These are phyloP conservation scores for Pyrenochaeta sp. DNA, from an alignment of 2,329 filamentous ascomycete species.

Conservation along the genomic window DNA sequence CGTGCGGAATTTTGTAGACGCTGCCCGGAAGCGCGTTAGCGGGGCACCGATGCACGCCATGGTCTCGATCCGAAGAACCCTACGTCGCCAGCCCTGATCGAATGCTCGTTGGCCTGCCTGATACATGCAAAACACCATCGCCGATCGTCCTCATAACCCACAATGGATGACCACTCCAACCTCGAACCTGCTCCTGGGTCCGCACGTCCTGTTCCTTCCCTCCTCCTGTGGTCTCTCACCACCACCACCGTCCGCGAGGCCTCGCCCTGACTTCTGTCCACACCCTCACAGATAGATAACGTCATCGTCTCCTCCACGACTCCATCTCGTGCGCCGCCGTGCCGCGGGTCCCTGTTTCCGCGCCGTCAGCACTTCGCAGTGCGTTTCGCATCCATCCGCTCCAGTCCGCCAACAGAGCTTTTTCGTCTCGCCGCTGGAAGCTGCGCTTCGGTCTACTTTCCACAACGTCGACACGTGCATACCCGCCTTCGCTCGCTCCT, in stretches of 20 bases:
- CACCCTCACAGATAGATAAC: slow-evolving; percentile 1
- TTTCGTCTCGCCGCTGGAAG: too few relatives aligned
- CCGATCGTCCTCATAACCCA: slow-evolving; percentile 23
- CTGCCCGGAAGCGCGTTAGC: slow-evolving; percentile 3
- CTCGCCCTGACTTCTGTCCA: too few relatives aligned
- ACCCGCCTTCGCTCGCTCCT: slow-evolving; percentile 4
- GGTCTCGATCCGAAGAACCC: slow-evolving; percentile 27
- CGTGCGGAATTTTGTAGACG: slow-evolving; percentile 8
- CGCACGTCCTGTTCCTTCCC: slow-evolving; percentile 12
- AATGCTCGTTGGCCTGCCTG: slow-evolving; percentile 16
- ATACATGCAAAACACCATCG: slow-evolving; percentile 30
- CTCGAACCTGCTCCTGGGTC: slow-evolving; percentile 11
- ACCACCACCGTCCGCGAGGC: too few relatives aligned
- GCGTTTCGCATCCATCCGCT: too few relatives aligned
- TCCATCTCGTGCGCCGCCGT: too few relatives aligned
- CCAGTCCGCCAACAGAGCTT: too few relatives aligned
- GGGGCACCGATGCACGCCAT: slow-evolving; percentile 21
- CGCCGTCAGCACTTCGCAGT: too few relatives aligned
- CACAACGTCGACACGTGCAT: too few relatives aligned
- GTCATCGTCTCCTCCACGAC: slow-evolving; percentile 5
- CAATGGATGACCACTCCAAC: slow-evolving; percentile 31
- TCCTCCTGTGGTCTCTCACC: too few relatives aligned
- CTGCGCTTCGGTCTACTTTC: too few relatives aligned
- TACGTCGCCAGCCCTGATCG: slow-evolving; percentile 28
- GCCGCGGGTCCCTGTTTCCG: too few relatives aligned